phyloP scores from a whole-genome alignment of 2,329 filamentous ascomycete genomes.

The Cercospora zeae-maydis region DNA sequence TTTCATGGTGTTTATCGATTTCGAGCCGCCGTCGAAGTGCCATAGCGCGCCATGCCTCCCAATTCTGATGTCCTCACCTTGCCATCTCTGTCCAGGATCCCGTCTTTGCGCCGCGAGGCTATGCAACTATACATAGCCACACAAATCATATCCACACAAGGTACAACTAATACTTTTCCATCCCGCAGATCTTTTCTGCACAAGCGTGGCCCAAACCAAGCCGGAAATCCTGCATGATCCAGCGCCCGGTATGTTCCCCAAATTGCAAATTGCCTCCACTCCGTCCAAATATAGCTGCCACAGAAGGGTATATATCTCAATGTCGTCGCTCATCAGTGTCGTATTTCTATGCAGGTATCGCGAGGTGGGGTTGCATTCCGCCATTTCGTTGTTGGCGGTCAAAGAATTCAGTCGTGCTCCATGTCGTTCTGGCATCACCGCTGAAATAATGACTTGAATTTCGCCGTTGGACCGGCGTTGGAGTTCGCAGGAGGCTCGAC shows the following conservation, averaged over 20 bases:
- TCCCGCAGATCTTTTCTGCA: background rate
- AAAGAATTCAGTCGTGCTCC: background rate
- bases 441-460: constrained; percentile 47
- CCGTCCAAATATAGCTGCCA: background rate
- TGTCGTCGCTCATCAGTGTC: constrained; percentile 2
- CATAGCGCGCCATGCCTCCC: background rate
- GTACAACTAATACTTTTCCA: background rate
- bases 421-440: constrained; percentile 35
- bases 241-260: background rate
- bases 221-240: background rate
- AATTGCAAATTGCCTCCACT: background rate
- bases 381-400: background rate
- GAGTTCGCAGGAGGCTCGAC: constrained; percentile 45
- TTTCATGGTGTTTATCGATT: background rate
- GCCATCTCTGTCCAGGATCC: background rate
- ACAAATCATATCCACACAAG: background rate
- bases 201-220: background rate
- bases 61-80: background rate
- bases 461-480: constrained; percentile 31
- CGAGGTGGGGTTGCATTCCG: background rate
- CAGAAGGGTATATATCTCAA: constrained; percentile 2
- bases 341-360: background rate
- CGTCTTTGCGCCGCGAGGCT: background rate
- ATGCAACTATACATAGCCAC: background rate
- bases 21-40: background rate